Conservation (phyloP, 2,329 filamentous ascomycete species). For the Hirsutella rhossiliensis region DNA sequence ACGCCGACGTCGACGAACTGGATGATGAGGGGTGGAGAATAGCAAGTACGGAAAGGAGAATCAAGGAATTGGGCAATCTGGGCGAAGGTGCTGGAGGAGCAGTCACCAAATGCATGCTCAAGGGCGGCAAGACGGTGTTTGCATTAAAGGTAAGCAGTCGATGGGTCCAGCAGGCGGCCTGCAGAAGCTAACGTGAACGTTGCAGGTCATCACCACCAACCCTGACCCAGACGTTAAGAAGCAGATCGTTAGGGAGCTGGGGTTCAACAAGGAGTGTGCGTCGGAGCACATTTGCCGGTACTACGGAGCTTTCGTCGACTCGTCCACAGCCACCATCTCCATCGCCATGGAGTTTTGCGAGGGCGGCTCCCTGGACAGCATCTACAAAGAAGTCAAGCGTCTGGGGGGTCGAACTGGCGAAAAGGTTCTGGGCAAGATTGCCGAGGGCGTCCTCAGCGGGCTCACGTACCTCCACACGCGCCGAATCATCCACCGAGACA, state of each 20-base stretch:
- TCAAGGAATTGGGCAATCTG: constrained; percentile 76
- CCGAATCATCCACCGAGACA: constrained; percentile 97
- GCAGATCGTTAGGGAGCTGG: constrained; percentile 90
- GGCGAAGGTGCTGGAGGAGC: constrained; percentile 94
- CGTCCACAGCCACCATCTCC: constrained; percentile 90
- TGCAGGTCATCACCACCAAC: constrained; percentile 90
- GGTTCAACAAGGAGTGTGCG: constrained; percentile 95
- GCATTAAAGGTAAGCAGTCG: constrained; percentile 65
- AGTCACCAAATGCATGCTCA: constrained; percentile 81
- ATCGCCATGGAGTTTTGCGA: constrained; percentile 99
- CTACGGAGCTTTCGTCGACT: constrained; percentile 93
- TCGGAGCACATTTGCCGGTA: constrained; percentile 95
- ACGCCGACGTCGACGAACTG: constrained; percentile 82
- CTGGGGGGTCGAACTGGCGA: constrained; percentile 90
- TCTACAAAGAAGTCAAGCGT: constrained; percentile 95
- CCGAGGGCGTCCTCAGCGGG: constrained; percentile 86
- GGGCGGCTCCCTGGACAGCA: constrained; percentile 87
- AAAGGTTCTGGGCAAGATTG: constrained; percentile 93
- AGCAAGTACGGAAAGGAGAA: constrained; percentile 77
- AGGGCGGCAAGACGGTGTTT: constrained; percentile 87
- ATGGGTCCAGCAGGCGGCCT: no score
- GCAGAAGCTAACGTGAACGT: neutral
- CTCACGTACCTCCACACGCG: constrained; percentile 90
- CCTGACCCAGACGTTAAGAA: constrained; percentile 97
- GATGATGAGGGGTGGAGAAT: constrained; percentile 94